A percentile compares a stretch with the other conserved stretches of the same genome.
phyloP scores from a whole-genome alignment of 805 yeast species.

The Wickerhamiella azymoides region DNA sequence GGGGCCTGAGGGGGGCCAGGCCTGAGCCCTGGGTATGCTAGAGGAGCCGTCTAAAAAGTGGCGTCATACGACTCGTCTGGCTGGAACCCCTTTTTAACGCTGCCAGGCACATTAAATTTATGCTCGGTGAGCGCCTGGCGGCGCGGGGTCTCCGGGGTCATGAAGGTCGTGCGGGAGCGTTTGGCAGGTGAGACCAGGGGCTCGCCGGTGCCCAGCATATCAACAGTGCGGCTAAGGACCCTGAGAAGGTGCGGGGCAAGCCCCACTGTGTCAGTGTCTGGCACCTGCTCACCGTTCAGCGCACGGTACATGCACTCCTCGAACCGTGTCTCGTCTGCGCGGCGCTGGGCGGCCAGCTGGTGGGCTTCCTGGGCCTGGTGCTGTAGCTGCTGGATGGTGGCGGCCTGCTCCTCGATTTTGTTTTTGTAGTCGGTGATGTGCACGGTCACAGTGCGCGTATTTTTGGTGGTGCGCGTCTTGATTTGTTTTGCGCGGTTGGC shows the following conservation, averaged over 20 bases:
- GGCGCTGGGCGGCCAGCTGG: neutral
- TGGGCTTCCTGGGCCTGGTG: conserved; percentile 23
- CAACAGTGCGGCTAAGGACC: neutral
- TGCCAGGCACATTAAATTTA: neutral
- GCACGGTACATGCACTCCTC: neutral
- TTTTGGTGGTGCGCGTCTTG: conserved; percentile 62
- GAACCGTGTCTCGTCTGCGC: neutral
- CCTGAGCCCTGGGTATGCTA: too few relatives aligned
- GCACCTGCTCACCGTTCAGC: neutral
- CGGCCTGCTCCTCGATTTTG: conserved; percentile 70
- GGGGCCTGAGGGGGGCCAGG: too few relatives aligned
- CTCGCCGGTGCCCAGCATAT: neutral
- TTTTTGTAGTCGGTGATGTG: conserved; percentile 76
- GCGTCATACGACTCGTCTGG: neutral
- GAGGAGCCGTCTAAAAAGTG: neutral
- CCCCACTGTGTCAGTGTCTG: neutral
- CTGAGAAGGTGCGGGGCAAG: neutral
- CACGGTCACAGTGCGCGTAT: conserved; percentile 59
- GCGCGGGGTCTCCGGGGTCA: neutral
- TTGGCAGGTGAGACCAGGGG: neutral
- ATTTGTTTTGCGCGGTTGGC: conserved; percentile 88
- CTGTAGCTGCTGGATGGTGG: conserved; percentile 56
- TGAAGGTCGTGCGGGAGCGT: neutral
- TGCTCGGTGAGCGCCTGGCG: neutral
- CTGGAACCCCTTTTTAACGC: neutral